phyloP scores from a whole-genome alignment of 2,329 filamentous ascomycete species.

The Penicillium expansum region DNA sequence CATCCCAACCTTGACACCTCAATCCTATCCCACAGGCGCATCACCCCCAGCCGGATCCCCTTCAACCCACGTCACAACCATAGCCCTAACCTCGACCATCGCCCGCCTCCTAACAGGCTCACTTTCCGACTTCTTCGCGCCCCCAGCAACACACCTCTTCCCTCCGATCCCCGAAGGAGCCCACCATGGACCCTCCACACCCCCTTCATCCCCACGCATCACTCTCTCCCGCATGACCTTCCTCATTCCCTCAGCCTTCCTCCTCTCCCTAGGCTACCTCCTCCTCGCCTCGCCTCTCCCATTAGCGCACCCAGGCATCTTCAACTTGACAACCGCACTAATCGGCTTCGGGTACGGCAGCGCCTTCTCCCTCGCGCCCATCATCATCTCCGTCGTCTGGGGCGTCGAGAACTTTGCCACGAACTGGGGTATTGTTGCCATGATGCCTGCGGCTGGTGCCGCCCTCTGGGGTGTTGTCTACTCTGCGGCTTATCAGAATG shows the following conservation, averaged over 20 bases:
- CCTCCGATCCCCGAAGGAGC: constrained; percentile 47
- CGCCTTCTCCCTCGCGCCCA: constrained; percentile 82
- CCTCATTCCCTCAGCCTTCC: constrained; percentile 68
- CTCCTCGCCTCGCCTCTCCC: constrained; percentile 78
- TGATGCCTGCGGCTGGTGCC: constrained; percentile 82
- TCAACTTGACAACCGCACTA: constrained; percentile 79
- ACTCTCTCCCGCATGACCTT: constrained; percentile 75
- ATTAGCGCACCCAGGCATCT: constrained; percentile 71
- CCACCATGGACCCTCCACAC: constrained; percentile 33
- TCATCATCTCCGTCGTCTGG: constrained; percentile 96
- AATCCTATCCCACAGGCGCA: constrained; percentile 52
- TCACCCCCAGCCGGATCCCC: constrained; percentile 60
- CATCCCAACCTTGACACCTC: constrained; percentile 75
- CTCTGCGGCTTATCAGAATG: constrained; percentile 50
- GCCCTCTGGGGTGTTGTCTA: constrained; percentile 92
- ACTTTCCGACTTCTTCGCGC: constrained; percentile 82
- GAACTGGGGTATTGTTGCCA: constrained; percentile 94
- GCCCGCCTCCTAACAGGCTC: constrained; percentile 86
- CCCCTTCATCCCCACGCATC: constrained; percentile 39
- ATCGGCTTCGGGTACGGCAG: constrained; percentile 92
- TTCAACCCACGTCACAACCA: constrained; percentile 83
- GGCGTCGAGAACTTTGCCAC: constrained; percentile 98
- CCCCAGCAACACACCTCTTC: constrained; percentile 60
- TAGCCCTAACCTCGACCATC: constrained; percentile 86
- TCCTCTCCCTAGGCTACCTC: constrained; percentile 73